phyloP scores from a whole-genome alignment of 768 basidiomycete species.

The Gautieria morchelliformis region DNA sequence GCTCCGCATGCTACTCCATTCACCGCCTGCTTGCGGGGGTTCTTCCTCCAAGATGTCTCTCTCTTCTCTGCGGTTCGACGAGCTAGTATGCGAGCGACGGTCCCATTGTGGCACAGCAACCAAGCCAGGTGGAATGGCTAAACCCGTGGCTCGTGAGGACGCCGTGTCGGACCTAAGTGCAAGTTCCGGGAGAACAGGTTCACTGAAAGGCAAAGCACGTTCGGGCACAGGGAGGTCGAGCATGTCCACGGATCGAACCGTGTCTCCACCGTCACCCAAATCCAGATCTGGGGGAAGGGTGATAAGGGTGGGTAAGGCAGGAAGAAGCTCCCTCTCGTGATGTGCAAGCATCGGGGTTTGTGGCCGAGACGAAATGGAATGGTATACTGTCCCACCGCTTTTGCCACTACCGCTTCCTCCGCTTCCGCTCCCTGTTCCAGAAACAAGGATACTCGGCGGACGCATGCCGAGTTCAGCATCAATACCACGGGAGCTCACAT shows the following conservation, averaged over 20 bases:
- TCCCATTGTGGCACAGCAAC: slow-evolving; percentile 16
- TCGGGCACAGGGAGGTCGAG: slow-evolving; percentile 51
- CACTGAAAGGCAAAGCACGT: slow-evolving; percentile 42
- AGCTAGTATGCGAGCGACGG: neutral
- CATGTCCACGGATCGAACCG: slow-evolving; percentile 26
- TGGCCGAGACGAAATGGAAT: slow-evolving; percentile 3
- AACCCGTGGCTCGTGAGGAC: neutral
- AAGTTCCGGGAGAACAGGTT: slow-evolving; percentile 12
- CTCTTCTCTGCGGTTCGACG: neutral
- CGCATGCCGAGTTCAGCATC: slow-evolving; percentile 6
- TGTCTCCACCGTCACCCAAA: neutral
- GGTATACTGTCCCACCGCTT: slow-evolving; percentile 3
- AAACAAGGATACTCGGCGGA: slow-evolving; percentile 14
- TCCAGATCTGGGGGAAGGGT: neutral
- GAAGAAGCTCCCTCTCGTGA: neutral
- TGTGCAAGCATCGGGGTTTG: neutral
- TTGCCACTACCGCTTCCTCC: slow-evolving; percentile 3
- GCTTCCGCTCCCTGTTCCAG: slow-evolving; percentile 1
- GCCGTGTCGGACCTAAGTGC: neutral
- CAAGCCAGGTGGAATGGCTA: slow-evolving; percentile 30
- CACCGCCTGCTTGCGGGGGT: slow-evolving; percentile 50
- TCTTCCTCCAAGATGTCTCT: slow-evolving; percentile 57
- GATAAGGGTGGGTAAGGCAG: neutral
- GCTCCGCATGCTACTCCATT: slow-evolving; percentile 40
- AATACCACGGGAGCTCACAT: neutral